Conservation (phyloP, 441 rosid genomes). For the Populus hybrid region DNA sequence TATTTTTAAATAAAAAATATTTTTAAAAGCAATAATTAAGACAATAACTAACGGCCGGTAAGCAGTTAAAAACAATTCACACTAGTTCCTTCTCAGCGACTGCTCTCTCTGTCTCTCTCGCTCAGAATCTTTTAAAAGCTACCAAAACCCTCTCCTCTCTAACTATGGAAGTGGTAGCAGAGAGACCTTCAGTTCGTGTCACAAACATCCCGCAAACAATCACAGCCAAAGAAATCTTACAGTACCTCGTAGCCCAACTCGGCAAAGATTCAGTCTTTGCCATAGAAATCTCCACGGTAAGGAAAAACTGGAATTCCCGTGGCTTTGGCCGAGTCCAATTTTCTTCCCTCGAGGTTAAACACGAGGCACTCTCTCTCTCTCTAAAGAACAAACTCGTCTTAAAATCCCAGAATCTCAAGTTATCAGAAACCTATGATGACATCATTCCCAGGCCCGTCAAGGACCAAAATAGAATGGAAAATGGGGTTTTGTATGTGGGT, state of each 20-base stretch:
- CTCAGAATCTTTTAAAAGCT: background rate
- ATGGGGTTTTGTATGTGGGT: conserved; percentile 50
- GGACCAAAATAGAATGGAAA: conserved; percentile 37
- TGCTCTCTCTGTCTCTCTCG: background rate
- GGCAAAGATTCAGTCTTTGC: conserved; percentile 70
- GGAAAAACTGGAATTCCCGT: conserved; percentile 77
- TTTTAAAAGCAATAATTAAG: too few relatives aligned
- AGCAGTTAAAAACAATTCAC: too few relatives aligned
- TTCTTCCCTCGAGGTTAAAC: conserved; percentile 46
- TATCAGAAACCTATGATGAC: conserved; percentile 61
- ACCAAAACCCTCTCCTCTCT: background rate
- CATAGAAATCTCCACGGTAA: conserved; percentile 59
- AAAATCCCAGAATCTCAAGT: conserved; percentile 43
- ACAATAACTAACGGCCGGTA: too few relatives aligned
- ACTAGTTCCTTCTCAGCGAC: background rate
- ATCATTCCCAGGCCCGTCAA: conserved; percentile 63
- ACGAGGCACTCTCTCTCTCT: conserved; percentile 44
- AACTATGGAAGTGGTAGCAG: conserved; percentile 20
- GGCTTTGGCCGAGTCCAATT: conserved; percentile 79
- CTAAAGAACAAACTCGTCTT: conserved; percentile 43
- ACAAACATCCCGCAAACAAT: conserved; percentile 61
- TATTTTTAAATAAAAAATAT: too few relatives aligned
- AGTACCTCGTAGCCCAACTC: conserved; percentile 57
- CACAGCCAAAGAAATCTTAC: conserved; percentile 61
- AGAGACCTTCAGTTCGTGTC: conserved; percentile 51